These are phyloP conservation scores for Solanum medicagineum DNA, from an alignment of 257 asterid species.

Conservation along the genomic window DNA sequence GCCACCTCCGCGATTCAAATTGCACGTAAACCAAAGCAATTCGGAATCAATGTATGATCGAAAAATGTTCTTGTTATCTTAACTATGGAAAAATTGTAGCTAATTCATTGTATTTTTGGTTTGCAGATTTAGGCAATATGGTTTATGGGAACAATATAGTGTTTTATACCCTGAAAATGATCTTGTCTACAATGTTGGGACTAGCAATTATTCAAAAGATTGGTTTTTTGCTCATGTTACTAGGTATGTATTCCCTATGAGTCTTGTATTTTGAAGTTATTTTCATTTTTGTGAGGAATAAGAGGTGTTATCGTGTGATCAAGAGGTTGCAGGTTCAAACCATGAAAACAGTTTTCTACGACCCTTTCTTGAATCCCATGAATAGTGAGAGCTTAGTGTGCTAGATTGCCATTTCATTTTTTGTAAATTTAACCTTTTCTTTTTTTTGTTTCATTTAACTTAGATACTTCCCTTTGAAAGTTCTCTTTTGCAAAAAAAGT, in stretches of 20 bases:
- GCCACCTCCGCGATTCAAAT: constrained; percentile 2
- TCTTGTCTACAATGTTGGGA: constrained; percentile 32
- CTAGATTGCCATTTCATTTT: background rate
- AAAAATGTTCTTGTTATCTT: background rate
- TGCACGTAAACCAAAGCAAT: background rate
- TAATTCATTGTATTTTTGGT: background rate
- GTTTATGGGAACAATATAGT: constrained; percentile 43
- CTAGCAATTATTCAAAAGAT: constrained; percentile 27
- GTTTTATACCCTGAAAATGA: constrained; percentile 26
- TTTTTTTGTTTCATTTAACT: too few species aligned
- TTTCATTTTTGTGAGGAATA: too few species aligned
- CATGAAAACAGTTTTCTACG: too few species aligned
- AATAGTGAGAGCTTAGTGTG: background rate
- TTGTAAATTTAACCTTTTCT: background rate
- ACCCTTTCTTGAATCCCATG: background rate
- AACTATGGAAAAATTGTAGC: background rate
- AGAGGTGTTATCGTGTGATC: background rate
- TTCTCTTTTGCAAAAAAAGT: too few species aligned
- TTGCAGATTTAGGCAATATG: constrained; percentile 49
- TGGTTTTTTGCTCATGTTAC: constrained; percentile 63
- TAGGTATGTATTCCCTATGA: constrained; percentile 14
- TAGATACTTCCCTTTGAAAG: too few species aligned
- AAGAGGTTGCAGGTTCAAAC: too few species aligned
- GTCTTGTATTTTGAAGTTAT: background rate
- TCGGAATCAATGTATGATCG: background rate